Percentiles rank a stretch among this genome's conserved stretches.
phyloP scores from a whole-genome alignment of 192 early-diverging fungal genomes.

The Coemansia sp. region DNA sequence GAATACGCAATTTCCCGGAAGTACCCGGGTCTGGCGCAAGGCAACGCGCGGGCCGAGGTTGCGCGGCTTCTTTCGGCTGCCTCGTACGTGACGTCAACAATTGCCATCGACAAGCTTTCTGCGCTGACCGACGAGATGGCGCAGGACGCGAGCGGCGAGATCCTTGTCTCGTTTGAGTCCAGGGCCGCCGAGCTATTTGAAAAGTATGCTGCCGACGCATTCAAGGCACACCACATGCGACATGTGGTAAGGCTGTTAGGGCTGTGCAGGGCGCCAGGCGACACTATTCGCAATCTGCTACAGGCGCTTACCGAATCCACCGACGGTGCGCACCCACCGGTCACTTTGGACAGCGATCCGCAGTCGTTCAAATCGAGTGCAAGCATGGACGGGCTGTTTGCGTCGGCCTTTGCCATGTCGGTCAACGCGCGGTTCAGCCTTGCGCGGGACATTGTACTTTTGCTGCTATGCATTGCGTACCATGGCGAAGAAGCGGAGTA shows the following conservation, averaged over 20 bases:
- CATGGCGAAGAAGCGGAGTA: constrained; percentile 6
- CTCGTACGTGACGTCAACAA: constrained; percentile 12
- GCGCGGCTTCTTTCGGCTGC: constrained; percentile 32
- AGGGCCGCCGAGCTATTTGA: constrained; percentile 50
- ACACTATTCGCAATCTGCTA: constrained; percentile 24
- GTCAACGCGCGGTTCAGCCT: constrained; percentile 32
- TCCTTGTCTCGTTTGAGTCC: constrained; percentile 42
- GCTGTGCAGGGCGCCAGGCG: constrained; percentile 23
- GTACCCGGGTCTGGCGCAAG: constrained; percentile 32
- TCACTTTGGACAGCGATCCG: constrained; percentile 7
- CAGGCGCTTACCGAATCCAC: constrained; percentile 27
- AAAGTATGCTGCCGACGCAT: constrained; percentile 17
- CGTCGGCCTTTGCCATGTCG: constrained; percentile 31
- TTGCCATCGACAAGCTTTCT: constrained; percentile 15
- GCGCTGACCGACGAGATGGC: constrained; percentile 34
- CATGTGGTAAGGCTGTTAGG: constrained; percentile 26
- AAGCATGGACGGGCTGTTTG: constrained; percentile 50
- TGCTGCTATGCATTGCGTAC: constrained; percentile 33
- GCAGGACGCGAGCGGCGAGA: constrained; percentile 39
- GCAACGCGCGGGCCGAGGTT: constrained; percentile 24
- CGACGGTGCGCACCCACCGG: neutral
- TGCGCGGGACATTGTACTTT: constrained; percentile 29
- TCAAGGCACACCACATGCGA: constrained; percentile 15
- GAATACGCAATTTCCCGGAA: no score
- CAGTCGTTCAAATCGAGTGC: constrained; percentile 38